A percentile compares a stretch with the other conserved stretches of the same genome.
Conservation (phyloP, 176 grass and related monocot genomes). For the Tillandsia leiboldiana region DNA sequence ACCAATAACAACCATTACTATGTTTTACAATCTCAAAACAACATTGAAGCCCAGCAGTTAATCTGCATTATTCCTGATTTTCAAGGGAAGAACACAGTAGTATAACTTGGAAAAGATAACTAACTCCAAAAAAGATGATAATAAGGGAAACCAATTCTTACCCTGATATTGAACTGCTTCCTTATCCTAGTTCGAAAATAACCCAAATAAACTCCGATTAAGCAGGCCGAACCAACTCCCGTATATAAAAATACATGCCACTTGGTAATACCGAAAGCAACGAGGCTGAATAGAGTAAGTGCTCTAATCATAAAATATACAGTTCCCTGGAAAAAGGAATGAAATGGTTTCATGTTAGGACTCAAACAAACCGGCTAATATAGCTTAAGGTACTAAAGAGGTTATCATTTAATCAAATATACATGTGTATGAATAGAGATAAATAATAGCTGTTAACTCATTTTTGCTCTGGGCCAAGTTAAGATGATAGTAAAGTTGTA, state of each 20-base stretch:
- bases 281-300: slow-evolving; percentile 48
- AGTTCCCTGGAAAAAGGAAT: slow-evolving; percentile 42
- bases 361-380: background rate
- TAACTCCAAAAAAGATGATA: background rate
- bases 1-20: background rate
- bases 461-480: too few relatives aligned
- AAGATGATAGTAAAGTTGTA: too few relatives aligned
- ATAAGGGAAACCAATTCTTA: slow-evolving; percentile 29
- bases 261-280: slow-evolving; percentile 69
- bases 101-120: too few relatives aligned
- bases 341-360: slow-evolving; percentile 6
- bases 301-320: slow-evolving; percentile 54
- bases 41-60: too few relatives aligned
- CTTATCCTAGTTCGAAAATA: slow-evolving; percentile 82
- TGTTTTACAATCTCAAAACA: too few relatives aligned
- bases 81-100: too few relatives aligned
- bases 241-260: slow-evolving; percentile 55
- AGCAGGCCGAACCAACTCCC: slow-evolving; percentile 57
- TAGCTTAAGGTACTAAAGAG: background rate
- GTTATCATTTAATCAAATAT: background rate
- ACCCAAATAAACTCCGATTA: slow-evolving; percentile 65
- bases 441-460: too few relatives aligned
- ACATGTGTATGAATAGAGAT: background rate
- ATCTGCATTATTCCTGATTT: too few relatives aligned
- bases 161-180: slow-evolving; percentile 89